Evolutionary conservation across 2,329 filamentous ascomycete genomes (phyloP).

Genomic region (Rutstroemia sydowiana): DNA sequence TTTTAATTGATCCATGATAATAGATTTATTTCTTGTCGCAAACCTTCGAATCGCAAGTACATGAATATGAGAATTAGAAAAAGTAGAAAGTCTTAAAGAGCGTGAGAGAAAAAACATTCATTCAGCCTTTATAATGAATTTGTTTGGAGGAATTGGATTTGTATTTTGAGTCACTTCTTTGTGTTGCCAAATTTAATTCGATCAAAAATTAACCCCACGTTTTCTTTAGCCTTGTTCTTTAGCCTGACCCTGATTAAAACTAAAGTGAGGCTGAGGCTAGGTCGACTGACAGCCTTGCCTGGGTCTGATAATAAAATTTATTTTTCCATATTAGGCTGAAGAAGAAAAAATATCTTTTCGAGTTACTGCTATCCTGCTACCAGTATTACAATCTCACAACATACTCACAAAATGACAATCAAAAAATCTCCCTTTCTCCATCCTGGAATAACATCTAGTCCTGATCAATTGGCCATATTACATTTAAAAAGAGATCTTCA

Average conservation of each 20-base stretch:
- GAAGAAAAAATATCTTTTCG: not conserved
- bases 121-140: conserved; percentile 12
- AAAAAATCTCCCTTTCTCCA: conserved; percentile 71
- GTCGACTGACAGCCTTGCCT: not conserved
- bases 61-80: conserved; percentile 5
- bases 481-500: conserved; percentile 84
- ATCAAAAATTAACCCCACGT: not conserved
- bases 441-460: conserved; percentile 53
- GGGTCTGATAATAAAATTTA: not conserved
- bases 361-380: too few species aligned
- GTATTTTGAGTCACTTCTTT: conserved; percentile 11
- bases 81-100: conserved; percentile 1
- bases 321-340: not conserved
- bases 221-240: not conserved
- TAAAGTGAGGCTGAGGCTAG: not conserved
- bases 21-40: not conserved
- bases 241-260: not conserved
- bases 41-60: conserved; percentile 12
- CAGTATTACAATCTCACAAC: not conserved
- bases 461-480: conserved; percentile 69
- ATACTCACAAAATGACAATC: conserved; percentile 19
- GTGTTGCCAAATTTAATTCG: not conserved
- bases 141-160: not conserved
- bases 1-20: conserved; percentile 24
- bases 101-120: conserved; percentile 14